phyloP scores from a whole-genome alignment of 2,329 filamentous ascomycete species.

The Bipolaris victoriae region DNA sequence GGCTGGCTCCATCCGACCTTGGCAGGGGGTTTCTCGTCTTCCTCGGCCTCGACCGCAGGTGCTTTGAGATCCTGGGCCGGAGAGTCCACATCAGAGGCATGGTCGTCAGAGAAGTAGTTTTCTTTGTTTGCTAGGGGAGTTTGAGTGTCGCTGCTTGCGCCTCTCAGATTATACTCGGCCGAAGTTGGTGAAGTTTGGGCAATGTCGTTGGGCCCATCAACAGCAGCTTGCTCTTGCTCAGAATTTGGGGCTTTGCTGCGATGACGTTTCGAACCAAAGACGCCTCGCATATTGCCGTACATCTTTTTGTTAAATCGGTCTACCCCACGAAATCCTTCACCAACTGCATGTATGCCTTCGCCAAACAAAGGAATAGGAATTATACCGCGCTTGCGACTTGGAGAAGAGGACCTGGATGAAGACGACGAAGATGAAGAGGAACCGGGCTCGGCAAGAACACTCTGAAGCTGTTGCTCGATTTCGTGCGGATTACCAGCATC shows the following conservation, averaged over 20 bases:
- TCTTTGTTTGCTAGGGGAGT: constrained; percentile 38
- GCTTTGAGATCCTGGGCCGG: constrained; percentile 28
- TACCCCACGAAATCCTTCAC: constrained; percentile 56
- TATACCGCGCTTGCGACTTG: constrained; percentile 35
- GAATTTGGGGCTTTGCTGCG: constrained; percentile 20
- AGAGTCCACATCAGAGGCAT: constrained; percentile 29
- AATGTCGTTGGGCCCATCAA: constrained; percentile 31
- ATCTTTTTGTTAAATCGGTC: constrained; percentile 48
- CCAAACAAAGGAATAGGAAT: constrained; percentile 57
- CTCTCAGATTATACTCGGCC: constrained; percentile 36
- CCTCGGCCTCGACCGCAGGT: constrained; percentile 24
- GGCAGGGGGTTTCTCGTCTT: constrained; percentile 23
- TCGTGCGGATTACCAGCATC: constrained; percentile 65
- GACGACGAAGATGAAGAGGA: constrained; percentile 45
- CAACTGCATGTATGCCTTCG: constrained; percentile 50
- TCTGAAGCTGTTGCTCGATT: constrained; percentile 57
- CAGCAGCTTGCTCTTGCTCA: constrained; percentile 16
- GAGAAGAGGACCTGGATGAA: constrained; percentile 44
- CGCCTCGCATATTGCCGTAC: constrained; percentile 48
- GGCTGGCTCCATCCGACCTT: constrained; percentile 26
- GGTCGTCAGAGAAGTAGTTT: constrained; percentile 31
- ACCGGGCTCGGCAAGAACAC: constrained; percentile 49
- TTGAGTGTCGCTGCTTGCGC: constrained; percentile 42
- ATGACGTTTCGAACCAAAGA: constrained; percentile 30
- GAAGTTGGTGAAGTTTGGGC: constrained; percentile 34